Conservation (phyloP, 176 grass and related monocot species). For the Eleusine coracana region DNA sequence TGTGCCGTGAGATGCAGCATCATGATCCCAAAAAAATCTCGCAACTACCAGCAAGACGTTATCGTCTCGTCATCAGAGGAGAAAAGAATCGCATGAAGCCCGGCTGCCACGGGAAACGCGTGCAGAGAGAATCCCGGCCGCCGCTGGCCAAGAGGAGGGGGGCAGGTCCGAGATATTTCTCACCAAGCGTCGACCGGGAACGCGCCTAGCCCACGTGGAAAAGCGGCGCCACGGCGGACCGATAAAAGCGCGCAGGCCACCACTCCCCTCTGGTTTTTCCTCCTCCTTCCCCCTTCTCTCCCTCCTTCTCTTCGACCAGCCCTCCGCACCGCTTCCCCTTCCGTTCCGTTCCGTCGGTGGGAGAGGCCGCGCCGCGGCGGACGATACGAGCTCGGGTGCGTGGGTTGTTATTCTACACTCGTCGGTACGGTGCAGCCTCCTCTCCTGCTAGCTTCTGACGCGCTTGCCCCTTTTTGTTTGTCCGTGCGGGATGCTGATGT, state of each 20-base stretch:
- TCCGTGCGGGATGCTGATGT: neutral
- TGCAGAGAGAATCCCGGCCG: constrained; percentile 21
- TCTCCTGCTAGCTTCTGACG: neutral
- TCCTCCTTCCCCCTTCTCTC: no score
- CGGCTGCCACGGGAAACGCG: no score
- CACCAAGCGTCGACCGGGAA: constrained; percentile 31
- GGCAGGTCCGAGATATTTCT: constrained; percentile 36
- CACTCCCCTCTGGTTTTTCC: neutral
- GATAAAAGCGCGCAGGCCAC: constrained; percentile 6
- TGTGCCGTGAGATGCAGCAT: no score
- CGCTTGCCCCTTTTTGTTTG: neutral
- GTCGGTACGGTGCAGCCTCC: neutral
- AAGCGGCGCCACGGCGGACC: constrained; percentile 74
- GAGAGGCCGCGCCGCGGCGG: neutral
- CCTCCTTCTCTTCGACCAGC: neutral
- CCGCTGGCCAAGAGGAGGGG: neutral
- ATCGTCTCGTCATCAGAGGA: neutral
- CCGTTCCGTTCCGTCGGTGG: neutral
- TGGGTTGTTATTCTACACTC: neutral
- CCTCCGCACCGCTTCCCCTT: neutral
- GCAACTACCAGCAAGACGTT: neutral
- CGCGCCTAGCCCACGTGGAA: constrained; percentile 55
- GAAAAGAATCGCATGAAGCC: neutral
- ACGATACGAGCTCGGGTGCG: neutral
- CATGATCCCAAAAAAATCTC: constrained; percentile 37